These are phyloP conservation scores for Blastomyces percursus DNA, from an alignment of 2,329 filamentous ascomycete species.

Conservation along the genomic window DNA sequence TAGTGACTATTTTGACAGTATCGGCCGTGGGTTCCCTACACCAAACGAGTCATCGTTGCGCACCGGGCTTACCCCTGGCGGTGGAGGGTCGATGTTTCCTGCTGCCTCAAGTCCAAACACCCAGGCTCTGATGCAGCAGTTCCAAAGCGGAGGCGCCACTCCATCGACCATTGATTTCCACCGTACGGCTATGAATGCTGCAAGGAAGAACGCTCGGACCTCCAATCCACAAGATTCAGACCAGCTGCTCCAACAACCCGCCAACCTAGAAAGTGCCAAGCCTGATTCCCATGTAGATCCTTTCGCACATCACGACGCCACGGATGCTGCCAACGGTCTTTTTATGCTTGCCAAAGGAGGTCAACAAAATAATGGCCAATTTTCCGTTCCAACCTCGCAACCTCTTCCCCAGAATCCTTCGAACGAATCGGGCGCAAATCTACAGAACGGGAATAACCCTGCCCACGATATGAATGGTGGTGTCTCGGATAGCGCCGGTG, in stretches of 20 bases:
- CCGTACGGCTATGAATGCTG: conserved; percentile 74
- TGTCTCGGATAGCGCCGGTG: conserved; percentile 61
- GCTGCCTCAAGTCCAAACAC: conserved; percentile 73
- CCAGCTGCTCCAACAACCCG: conserved; percentile 25
- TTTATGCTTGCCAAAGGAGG: conserved; percentile 69
- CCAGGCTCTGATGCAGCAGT: conserved; percentile 66
- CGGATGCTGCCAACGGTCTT: conserved; percentile 88
- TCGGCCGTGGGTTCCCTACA: conserved; percentile 79
- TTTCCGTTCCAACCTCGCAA: conserved; percentile 30
- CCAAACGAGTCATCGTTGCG: conserved; percentile 92
- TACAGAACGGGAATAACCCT: conserved; percentile 44
- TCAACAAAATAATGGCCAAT: conserved; percentile 48
- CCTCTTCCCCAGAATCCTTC: conserved; percentile 5
- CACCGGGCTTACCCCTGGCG: conserved; percentile 84
- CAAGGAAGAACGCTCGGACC: conserved; percentile 45
- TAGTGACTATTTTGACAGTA: conserved; percentile 80
- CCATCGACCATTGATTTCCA: conserved; percentile 91
- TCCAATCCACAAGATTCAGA: conserved; percentile 34
- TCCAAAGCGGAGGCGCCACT: conserved; percentile 72
- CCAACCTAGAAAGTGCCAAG: conserved; percentile 37
- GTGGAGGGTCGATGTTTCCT: conserved; percentile 95
- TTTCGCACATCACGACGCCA: conserved; percentile 78
- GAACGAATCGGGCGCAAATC: conserved; percentile 4
- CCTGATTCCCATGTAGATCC: conserved; percentile 48
- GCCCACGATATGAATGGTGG: conserved; percentile 54